Percentiles rank a stretch among this genome's conserved stretches.
Evolutionary conservation across 257 asterid genomes (phyloP).

Genomic region (Rhazya stricta): DNA sequence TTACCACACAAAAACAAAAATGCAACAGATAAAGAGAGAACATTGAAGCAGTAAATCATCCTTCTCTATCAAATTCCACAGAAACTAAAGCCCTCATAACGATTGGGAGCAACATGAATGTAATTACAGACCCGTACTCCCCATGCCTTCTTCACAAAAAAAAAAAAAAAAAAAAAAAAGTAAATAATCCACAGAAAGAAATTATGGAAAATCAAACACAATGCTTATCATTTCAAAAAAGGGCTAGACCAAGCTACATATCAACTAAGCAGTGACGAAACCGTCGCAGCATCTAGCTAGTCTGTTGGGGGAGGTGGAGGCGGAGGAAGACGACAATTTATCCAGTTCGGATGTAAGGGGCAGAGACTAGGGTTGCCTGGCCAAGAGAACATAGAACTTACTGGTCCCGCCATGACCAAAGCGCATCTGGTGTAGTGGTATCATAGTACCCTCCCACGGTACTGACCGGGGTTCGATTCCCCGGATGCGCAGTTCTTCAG

Average conservation of each 20-base stretch:
- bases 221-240: not conserved
- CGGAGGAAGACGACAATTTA: not conserved
- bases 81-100: not conserved
- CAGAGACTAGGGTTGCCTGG: not conserved
- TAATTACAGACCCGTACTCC: not conserved
- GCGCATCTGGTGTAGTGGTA: constrained; percentile 99
- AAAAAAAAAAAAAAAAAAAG: not conserved
- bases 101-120: not conserved
- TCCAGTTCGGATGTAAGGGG: too few species aligned
- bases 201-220: not conserved
- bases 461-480: constrained; percentile 99
- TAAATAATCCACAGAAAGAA: too few species aligned
- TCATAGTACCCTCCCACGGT: constrained; percentile 99
- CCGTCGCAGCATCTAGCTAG: not conserved
- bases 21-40: too few species aligned
- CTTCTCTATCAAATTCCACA: not conserved
- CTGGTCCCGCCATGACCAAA: too few species aligned
- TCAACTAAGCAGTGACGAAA: not conserved
- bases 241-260: not conserved
- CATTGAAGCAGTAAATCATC: too few species aligned
- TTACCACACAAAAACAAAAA: not conserved
- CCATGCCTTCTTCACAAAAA: not conserved
- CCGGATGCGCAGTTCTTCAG: constrained; percentile 73
- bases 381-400: not conserved
- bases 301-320: not conserved